Evolutionary conservation across 1,284 basidiomycete genomes (phyloP).

Genomic region (Ceratobasidium sp.): DNA sequence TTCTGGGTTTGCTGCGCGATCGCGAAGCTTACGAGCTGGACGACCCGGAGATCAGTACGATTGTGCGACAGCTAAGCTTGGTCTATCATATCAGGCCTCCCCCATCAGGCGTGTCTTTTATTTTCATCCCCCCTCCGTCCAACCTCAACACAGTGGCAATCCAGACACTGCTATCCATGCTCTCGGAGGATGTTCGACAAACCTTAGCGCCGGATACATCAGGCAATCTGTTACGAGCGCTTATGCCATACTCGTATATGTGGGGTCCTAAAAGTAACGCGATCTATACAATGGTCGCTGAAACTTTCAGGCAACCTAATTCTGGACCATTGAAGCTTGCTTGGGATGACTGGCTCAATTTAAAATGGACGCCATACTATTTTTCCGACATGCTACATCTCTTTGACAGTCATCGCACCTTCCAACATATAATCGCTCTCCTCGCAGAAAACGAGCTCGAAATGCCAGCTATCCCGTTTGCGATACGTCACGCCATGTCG

Average conservation of each 20-base stretch:
- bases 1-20: conserved; percentile 21
- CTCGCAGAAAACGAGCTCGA: conserved; percentile 5
- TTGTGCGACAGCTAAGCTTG: conserved; percentile 14
- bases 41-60: conserved; percentile 3
- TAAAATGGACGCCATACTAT: conserved; percentile 33
- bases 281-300: conserved; percentile 21
- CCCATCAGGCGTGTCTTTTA: conserved; percentile 1
- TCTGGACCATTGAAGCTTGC: not conserved
- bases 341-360: conserved; percentile 17
- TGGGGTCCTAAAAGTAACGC: conserved; percentile 12
- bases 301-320: not conserved
- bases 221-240: conserved; percentile 1
- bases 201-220: not conserved
- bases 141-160: conserved; percentile 16
- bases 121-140: conserved; percentile 17
- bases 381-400: conserved; percentile 18
- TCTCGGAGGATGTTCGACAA: conserved; percentile 7
- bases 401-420: conserved; percentile 7
- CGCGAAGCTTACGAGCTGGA: conserved; percentile 15
- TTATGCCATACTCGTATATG: conserved; percentile 36
- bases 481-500: conserved; percentile 15
- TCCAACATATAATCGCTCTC: conserved; percentile 6
- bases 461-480: conserved; percentile 18
- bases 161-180: conserved; percentile 8
- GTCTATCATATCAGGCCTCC: conserved; percentile 18